These are phyloP conservation scores for Phaffia tasmanica DNA, from an alignment of 768 basidiomycete species.

Conservation along the genomic window DNA sequence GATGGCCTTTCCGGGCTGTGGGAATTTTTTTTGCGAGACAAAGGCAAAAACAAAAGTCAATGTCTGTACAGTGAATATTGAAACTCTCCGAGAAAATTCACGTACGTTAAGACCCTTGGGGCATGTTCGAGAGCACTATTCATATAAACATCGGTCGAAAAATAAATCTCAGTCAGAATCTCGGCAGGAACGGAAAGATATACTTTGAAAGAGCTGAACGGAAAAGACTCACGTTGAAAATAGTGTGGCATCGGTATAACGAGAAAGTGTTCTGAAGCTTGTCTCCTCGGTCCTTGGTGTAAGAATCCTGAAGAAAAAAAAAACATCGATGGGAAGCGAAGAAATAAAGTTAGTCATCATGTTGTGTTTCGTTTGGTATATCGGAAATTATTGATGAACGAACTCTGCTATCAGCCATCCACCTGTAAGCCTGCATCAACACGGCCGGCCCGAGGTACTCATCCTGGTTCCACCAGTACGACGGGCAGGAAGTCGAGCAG, in stretches of 20 bases:
- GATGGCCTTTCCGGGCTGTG: constrained; percentile 66
- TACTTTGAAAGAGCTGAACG: not conserved
- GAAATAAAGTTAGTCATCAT: not conserved
- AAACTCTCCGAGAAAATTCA: not conserved
- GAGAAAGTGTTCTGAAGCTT: constrained; percentile 91
- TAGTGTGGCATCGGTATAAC: constrained; percentile 90
- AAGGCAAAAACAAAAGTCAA: not conserved
- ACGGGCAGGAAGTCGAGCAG: constrained; percentile 94
- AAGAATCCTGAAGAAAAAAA: constrained; percentile 50
- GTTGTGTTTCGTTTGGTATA: not conserved
- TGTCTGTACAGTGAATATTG: not conserved
- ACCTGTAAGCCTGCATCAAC: constrained; percentile 90
- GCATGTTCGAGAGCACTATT: constrained; percentile 68
- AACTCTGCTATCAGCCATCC: constrained; percentile 94
- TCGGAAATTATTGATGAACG: constrained; percentile 32
- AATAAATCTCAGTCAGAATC: constrained; percentile 36
- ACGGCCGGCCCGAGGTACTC: constrained; percentile 96
- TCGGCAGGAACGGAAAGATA: not conserved
- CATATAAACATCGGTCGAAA: no score
- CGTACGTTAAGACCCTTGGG: constrained; percentile 75
- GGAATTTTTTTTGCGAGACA: not conserved
- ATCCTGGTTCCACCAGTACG: constrained; percentile 99
- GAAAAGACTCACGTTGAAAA: constrained; percentile 20
- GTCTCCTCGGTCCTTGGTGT: constrained; percentile 71
- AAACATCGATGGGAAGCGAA: constrained; percentile 5